phyloP scores from a whole-genome alignment of 192 early-diverging fungal genomes.

The Backusella luteola region DNA sequence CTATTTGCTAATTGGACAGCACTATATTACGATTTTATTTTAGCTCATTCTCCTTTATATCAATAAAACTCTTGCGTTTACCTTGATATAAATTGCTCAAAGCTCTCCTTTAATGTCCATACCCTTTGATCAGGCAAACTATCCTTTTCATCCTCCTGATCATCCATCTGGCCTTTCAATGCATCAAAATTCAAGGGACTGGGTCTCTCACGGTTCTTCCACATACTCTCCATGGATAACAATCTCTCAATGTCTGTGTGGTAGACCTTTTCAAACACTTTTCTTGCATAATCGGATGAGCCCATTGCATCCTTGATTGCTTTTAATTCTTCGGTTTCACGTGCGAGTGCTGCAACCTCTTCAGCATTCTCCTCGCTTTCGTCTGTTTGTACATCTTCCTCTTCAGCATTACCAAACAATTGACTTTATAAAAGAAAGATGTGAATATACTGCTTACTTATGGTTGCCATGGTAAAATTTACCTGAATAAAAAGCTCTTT shows the following conservation, averaged over 20 bases:
- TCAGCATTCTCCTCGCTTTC: slow-evolving; percentile 37
- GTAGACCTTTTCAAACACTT: slow-evolving; percentile 84
- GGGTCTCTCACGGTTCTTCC: slow-evolving; percentile 75
- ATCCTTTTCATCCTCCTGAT: slow-evolving; percentile 15
- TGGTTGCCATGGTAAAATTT: slow-evolving; percentile 6
- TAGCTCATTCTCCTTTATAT: neutral
- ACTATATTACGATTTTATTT: slow-evolving; percentile 30
- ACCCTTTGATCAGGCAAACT: slow-evolving; percentile 64
- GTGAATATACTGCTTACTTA: neutral
- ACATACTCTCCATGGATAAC: slow-evolving; percentile 84
- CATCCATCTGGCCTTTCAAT: slow-evolving; percentile 31
- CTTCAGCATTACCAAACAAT: slow-evolving; percentile 75
- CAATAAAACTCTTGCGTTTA: slow-evolving; percentile 20
- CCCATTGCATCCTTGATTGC: slow-evolving; percentile 62
- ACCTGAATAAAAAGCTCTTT: slow-evolving; percentile 92
- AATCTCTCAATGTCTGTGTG: slow-evolving; percentile 75
- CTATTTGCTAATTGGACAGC: slow-evolving; percentile 49
- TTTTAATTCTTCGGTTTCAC: slow-evolving; percentile 73
- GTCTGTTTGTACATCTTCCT: neutral
- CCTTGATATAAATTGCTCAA: slow-evolving; percentile 72
- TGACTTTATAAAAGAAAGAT: slow-evolving; percentile 35
- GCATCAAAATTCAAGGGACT: slow-evolving; percentile 59
- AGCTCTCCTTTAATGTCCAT: slow-evolving; percentile 70
- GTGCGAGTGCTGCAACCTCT: slow-evolving; percentile 71
- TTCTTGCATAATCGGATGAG: slow-evolving; percentile 53